Percentiles rank a stretch among this genome's conserved stretches.
These are phyloP conservation scores for Candida odintsovae DNA, from an alignment of 805 yeast species.

Conservation along the genomic window DNA sequence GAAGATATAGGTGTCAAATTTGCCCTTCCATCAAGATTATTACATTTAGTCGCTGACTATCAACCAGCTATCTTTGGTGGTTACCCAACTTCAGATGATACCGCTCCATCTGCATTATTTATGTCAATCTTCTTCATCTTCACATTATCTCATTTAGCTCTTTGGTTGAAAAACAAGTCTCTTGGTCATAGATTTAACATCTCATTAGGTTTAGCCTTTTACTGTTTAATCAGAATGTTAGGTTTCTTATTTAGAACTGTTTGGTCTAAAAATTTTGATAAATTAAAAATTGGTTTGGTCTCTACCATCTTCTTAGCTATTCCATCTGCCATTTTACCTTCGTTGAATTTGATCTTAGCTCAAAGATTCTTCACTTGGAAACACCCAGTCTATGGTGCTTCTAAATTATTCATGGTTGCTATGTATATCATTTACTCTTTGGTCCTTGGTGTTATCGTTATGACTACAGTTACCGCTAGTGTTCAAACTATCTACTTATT, in stretches of 20 bases:
- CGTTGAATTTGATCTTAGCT: slow-evolving; percentile 59
- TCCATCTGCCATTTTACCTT: slow-evolving; percentile 52
- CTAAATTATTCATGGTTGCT: slow-evolving; percentile 38
- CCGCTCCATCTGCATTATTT: slow-evolving; percentile 57
- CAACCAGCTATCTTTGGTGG: slow-evolving; percentile 58
- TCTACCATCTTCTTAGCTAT: slow-evolving; percentile 51
- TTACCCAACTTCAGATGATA: slow-evolving; percentile 47
- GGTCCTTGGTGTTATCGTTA: slow-evolving; percentile 50
- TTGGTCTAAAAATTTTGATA: slow-evolving; percentile 49
- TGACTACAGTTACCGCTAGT: slow-evolving; percentile 62
- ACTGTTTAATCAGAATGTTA: slow-evolving; percentile 46
- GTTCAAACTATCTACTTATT: slow-evolving; percentile 55
- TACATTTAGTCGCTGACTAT: slow-evolving; percentile 13
- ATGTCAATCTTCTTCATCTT: slow-evolving; percentile 47
- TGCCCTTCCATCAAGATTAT: slow-evolving; percentile 15
- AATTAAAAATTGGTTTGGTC: slow-evolving; percentile 45
- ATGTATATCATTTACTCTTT: slow-evolving; percentile 48
- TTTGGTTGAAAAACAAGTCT: slow-evolving; percentile 42
- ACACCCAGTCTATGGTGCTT: slow-evolving; percentile 64
- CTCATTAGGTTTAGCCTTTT: slow-evolving; percentile 47
- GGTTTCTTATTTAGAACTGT: slow-evolving; percentile 55
- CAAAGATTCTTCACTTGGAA: slow-evolving; percentile 74
- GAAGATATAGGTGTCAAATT: neutral
- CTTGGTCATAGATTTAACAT: slow-evolving; percentile 58
- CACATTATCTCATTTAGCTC: slow-evolving; percentile 35